These are phyloP conservation scores for Colletotrichum melonis DNA, from an alignment of 2,329 filamentous ascomycete species.

Conservation along the genomic window DNA sequence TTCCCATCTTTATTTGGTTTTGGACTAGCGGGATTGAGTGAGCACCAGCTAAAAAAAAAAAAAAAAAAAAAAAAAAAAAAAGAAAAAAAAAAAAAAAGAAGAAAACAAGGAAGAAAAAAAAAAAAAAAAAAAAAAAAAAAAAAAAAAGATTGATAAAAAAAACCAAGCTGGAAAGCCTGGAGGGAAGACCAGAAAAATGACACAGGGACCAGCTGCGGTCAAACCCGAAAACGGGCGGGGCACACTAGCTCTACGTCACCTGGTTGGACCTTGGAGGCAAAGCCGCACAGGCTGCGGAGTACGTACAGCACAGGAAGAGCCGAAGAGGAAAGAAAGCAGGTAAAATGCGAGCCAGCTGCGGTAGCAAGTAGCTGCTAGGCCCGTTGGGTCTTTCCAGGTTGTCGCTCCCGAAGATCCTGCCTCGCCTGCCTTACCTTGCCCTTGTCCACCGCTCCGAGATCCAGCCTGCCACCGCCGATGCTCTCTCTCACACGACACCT, in stretches of 20 bases:
- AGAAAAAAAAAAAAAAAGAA: background rate
- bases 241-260: slow-evolving; percentile 29
- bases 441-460: background rate
- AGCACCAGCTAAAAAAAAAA: no score
- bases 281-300: background rate
- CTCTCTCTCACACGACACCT: background rate
- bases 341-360: background rate
- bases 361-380: background rate
- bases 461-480: background rate
- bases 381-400: background rate
- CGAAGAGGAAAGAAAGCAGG: slow-evolving; percentile 1
- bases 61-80: background rate
- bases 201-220: slow-evolving; percentile 11
- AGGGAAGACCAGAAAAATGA: background rate
- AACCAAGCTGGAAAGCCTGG: background rate
- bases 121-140: background rate
- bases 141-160: background rate
- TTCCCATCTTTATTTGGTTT: background rate
- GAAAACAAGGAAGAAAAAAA: no score
- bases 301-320: no score
- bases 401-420: background rate
- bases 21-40: background rate
- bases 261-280: slow-evolving; percentile 1
- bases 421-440: background rate
- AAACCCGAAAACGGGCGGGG: slow-evolving; percentile 21